phyloP scores from a whole-genome alignment of 768 basidiomycete species.

The Naematelia encephala region DNA sequence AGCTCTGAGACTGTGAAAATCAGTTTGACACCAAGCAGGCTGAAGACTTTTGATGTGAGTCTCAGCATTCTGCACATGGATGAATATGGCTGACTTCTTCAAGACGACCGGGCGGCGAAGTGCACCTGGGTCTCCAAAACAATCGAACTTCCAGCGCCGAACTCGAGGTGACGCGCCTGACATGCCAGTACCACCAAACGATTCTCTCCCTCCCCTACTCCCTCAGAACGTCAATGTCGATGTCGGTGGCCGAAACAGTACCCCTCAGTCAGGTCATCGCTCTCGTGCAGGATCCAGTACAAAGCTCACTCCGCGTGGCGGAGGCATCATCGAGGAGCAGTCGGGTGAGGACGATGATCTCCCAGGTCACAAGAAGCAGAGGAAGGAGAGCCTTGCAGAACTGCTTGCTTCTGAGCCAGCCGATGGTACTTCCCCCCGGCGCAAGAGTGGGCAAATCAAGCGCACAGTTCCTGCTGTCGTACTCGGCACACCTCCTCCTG shows the following conservation, averaged over 20 bases:
- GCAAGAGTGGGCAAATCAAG: constrained; percentile 2
- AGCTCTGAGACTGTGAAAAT: constrained; percentile 90
- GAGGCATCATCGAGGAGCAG: constrained; percentile 24
- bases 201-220: neutral
- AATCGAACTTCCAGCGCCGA: neutral
- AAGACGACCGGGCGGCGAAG: constrained; percentile 3
- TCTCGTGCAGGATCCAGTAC: constrained; percentile 5
- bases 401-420: constrained; percentile 28
- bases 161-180: neutral
- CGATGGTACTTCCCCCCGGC: neutral
- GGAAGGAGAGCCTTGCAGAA: constrained; percentile 36
- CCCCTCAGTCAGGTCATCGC: neutral
- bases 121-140: neutral
- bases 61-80: neutral
- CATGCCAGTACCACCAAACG: constrained; percentile 1
- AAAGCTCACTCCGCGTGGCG: constrained; percentile 13
- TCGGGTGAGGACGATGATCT: constrained; percentile 14
- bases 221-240: neutral
- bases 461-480: constrained; percentile 38
- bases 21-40: constrained; percentile 87
- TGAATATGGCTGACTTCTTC: neutral
- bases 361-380: neutral
- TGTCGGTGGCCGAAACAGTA: neutral
- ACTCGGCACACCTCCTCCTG: constrained; percentile 34
- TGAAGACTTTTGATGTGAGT: constrained; percentile 88